Conservation (phyloP, 2,329 filamentous ascomycete species). For the Venturiaceae sp. region DNA sequence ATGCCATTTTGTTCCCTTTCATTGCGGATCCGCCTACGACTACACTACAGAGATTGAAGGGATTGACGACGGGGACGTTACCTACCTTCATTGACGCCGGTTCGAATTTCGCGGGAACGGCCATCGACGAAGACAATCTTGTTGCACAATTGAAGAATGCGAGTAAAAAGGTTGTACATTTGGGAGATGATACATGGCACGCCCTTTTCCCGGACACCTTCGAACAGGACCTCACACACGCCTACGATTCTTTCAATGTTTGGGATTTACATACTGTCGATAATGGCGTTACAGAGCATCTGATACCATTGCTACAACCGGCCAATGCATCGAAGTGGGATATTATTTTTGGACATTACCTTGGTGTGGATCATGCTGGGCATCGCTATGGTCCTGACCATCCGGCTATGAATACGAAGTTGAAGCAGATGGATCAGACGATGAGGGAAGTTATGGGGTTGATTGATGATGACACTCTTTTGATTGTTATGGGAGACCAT, state of each 20-base stretch:
- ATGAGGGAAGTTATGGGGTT: constrained; percentile 59
- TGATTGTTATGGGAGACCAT: constrained; percentile 98
- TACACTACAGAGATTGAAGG: constrained; percentile 86
- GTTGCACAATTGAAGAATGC: constrained; percentile 53
- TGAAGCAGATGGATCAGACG: constrained; percentile 82
- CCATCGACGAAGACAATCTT: constrained; percentile 86
- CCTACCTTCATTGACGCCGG: constrained; percentile 92
- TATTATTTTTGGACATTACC: constrained; percentile 84
- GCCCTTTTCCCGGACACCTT: constrained; percentile 91
- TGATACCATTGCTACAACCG: constrained; percentile 69
- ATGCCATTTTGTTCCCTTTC: constrained; percentile 86
- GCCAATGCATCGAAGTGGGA: constrained; percentile 70
- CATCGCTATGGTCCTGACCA: constrained; percentile 94
- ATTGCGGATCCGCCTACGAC: constrained; percentile 95
- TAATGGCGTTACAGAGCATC: constrained; percentile 84
- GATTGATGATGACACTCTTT: constrained; percentile 75
- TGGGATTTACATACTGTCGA: constrained; percentile 97
- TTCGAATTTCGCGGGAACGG: constrained; percentile 89
- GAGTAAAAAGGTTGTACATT: constrained; percentile 73
- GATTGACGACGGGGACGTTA: constrained; percentile 86
- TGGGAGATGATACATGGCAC: constrained; percentile 98
- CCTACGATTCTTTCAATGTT: constrained; percentile 97
- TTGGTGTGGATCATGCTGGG: constrained; percentile 94
- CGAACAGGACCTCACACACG: constrained; percentile 69
- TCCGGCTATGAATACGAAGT: constrained; percentile 79